Base-by-base conservation (phyloP, 2,329 filamentous ascomycete genomes). In the Torrubiella hemipterigena region DNA sequence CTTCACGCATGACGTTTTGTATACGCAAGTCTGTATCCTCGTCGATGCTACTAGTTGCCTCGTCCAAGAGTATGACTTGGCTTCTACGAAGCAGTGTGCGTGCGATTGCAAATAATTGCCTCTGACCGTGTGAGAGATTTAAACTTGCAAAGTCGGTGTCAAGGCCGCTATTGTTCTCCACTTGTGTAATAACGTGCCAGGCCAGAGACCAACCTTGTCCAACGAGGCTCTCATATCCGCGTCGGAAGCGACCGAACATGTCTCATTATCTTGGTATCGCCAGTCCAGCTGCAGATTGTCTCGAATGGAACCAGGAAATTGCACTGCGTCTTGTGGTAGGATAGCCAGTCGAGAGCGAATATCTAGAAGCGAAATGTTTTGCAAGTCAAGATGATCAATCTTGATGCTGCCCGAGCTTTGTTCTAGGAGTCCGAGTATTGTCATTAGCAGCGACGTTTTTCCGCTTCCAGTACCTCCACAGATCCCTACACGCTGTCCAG, bases 291-390 rank as follows among this genome's bases (percentile, higher is more conserved):
- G 26, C 8, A 16, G 19, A 2, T 33, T 29, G 15, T 29, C 29
- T 8, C 25, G 23, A 8, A 27, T 21, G 5, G 17, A 26, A 6
- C 31, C 30, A 10, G 26, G 20, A 17, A 36, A 22, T n/a, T 35
- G 34, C 3, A 39, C 31, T 3, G 38, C 34, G 12, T 42, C 40
- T 21, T 41, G 40, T 4, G 38, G 30, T 1, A 42, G 24, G 5
- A 38, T 32, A 10, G 37, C 35, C n/a, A 44, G 29, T 8, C 37
- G 25, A 4, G 31, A 23, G 6, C 42, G 32, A 10, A 43, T 20
- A 8, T 27, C 29, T 8, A 32, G 27, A 6, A 32, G 30, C 2
- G 33, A 34, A 4, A 44, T 16, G 4, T 22, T 17, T 12, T 31
- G 27, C 9, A 37, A 21, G 8, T 31, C 26, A 5, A 33, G 4